These are phyloP conservation scores for Chaetomium sp. DNA, from an alignment of 2,329 filamentous ascomycete species.

Conservation along the genomic window DNA sequence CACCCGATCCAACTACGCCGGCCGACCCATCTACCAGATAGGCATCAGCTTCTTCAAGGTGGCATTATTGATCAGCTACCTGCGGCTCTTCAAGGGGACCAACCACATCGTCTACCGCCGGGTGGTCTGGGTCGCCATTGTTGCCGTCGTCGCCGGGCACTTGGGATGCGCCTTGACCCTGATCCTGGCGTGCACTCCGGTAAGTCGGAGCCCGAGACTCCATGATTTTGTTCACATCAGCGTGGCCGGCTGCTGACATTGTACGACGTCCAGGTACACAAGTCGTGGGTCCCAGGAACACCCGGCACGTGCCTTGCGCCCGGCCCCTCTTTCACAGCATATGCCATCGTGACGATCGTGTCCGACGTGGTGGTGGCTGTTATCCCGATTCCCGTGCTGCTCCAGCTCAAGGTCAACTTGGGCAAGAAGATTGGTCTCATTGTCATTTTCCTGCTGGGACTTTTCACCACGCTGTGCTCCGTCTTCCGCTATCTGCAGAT, in stretches of 20 bases:
- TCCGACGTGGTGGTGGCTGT: constrained; percentile 54
- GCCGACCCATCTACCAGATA: constrained; percentile 56
- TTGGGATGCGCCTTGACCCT: constrained; percentile 52
- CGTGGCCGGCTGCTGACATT: constrained; percentile 9
- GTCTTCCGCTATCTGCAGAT: constrained; percentile 56
- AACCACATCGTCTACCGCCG: constrained; percentile 48
- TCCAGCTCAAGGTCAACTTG: constrained; percentile 51
- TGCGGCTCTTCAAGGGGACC: constrained; percentile 53
- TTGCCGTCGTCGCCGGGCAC: constrained; percentile 49
- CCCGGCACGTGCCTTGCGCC: constrained; percentile 49
- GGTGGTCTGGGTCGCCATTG: constrained; percentile 49
- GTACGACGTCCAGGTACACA: constrained; percentile 39
- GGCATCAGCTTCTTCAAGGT: constrained; percentile 61
- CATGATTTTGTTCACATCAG: not conserved
- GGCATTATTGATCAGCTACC: constrained; percentile 55
- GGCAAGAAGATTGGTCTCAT: constrained; percentile 55
- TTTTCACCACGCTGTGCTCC: constrained; percentile 59
- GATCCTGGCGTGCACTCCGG: constrained; percentile 54
- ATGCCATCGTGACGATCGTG: constrained; percentile 54
- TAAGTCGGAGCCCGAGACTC: constrained; percentile 35
- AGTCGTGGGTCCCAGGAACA: constrained; percentile 49
- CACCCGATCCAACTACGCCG: constrained; percentile 54
- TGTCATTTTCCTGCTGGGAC: constrained; percentile 54
- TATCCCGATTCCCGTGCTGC: constrained; percentile 53
- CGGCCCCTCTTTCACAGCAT: constrained; percentile 53